phyloP scores from a whole-genome alignment of 352 stramenopile species.

The Globisporangium alternatum region DNA sequence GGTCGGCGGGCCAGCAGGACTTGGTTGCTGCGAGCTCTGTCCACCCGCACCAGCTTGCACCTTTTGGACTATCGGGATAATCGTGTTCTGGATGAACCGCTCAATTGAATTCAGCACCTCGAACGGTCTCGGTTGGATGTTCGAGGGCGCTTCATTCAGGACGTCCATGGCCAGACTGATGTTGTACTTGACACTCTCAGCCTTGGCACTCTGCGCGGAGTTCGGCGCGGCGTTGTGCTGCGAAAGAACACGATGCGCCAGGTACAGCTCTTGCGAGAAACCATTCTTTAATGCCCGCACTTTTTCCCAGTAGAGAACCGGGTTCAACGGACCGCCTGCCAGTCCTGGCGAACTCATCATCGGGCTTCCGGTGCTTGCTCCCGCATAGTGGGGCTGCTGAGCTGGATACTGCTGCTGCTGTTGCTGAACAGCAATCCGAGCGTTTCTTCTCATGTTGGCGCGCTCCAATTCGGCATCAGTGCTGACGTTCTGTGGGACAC shows the following conservation, averaged over 20 bases:
- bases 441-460: constrained; percentile 33
- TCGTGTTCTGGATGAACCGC: constrained; percentile 73
- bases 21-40: constrained; percentile 14
- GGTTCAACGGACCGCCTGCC: constrained; percentile 25
- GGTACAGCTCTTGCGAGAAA: constrained; percentile 44
- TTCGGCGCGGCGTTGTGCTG: constrained; percentile 63
- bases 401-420: constrained; percentile 22
- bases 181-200: constrained; percentile 79
- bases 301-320: constrained; percentile 70
- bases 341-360: constrained; percentile 17
- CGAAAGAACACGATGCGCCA: constrained; percentile 64
- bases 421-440: constrained; percentile 19
- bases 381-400: constrained; percentile 22
- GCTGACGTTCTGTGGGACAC: constrained; percentile 27
- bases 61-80: constrained; percentile 75
- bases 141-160: constrained; percentile 43
- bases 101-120: constrained; percentile 80
- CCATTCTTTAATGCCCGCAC: constrained; percentile 51
- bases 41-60: constrained; percentile 25
- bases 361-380: constrained; percentile 11
- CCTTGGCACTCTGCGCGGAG: constrained; percentile 63
- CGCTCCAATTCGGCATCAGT: constrained; percentile 54
- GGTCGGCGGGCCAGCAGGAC: not conserved
- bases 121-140: constrained; percentile 50
- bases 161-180: constrained; percentile 71